Evolutionary conservation across 345 rosid species (phyloP).

Genomic region (Corchorus olitorius): DNA sequence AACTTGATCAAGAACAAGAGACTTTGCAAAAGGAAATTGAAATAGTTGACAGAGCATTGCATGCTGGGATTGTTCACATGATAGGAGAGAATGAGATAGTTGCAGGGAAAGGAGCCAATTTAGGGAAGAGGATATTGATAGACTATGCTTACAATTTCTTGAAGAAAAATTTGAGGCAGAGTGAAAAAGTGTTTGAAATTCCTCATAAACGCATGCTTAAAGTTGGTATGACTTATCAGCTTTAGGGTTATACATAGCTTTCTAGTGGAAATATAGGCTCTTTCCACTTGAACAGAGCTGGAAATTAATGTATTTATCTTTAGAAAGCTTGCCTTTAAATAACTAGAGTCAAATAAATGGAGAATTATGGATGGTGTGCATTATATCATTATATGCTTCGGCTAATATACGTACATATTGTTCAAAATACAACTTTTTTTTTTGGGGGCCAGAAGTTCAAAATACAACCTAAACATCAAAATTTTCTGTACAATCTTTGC

Average conservation of each 20-base stretch:
- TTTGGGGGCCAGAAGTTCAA: too few relatives aligned
- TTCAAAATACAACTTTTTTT: too few relatives aligned
- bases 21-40: slow-evolving; percentile 33
- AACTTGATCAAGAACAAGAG: background rate
- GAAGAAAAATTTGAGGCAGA: slow-evolving; percentile 46
- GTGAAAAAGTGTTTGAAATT: slow-evolving; percentile 40
- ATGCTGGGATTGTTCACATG: slow-evolving; percentile 48
- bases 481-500: too few relatives aligned
- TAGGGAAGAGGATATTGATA: slow-evolving; percentile 40
- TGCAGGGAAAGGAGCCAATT: slow-evolving; percentile 39
- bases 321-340: background rate
- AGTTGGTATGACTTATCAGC: slow-evolving; percentile 59
- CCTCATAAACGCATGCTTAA: slow-evolving; percentile 55
- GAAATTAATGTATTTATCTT: background rate
- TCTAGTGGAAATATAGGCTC: background rate
- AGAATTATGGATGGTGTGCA: too few relatives aligned
- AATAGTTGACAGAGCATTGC: slow-evolving; percentile 39
- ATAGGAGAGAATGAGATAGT: slow-evolving; percentile 49
- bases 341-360: too few relatives aligned
- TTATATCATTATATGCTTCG: too few relatives aligned
- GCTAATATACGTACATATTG: too few relatives aligned
- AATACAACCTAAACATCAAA: too few relatives aligned
- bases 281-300: background rate
- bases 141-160: slow-evolving; percentile 50
- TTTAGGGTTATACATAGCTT: slow-evolving; percentile 23